Conservation (phyloP, 2,329 filamentous ascomycete species). For the Dactylellina leptospora region DNA sequence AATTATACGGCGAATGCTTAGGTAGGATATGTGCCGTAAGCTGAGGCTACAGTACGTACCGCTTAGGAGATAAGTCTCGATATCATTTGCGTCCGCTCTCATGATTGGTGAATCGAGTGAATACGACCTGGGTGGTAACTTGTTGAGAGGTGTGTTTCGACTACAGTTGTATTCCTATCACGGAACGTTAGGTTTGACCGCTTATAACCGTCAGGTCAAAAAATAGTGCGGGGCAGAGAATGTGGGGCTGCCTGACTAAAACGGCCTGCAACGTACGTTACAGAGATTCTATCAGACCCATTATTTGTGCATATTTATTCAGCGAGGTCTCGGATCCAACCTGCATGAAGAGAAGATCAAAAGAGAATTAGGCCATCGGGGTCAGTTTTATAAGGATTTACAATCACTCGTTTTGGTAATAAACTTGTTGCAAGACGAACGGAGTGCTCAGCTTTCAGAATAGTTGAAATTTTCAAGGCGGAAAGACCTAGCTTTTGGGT, state of each 20-base stretch:
- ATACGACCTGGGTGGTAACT: not conserved
- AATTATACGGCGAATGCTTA: no score
- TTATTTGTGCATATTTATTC: no score
- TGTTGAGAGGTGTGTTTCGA: not conserved
- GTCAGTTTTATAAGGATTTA: no score
- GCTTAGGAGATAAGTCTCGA: constrained; percentile 22
- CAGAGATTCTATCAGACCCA: no score
- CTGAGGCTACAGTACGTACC: constrained; percentile 9
- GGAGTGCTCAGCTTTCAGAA: not conserved
- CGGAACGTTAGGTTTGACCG: no score
- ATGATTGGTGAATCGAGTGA: not conserved
- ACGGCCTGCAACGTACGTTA: no score
- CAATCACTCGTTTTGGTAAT: no score
- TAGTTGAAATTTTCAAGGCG: constrained; percentile 11
- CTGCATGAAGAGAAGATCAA: not conserved
- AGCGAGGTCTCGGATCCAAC: no score
- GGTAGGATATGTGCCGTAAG: no score
- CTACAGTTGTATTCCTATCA: not conserved
- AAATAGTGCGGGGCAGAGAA: no score
- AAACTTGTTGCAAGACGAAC: no score
- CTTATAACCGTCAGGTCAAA: constrained; percentile 2
- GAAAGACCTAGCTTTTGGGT: constrained; percentile 48
- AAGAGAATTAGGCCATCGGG: not conserved
- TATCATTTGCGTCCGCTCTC: constrained; percentile 17
- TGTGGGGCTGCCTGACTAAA: no score